phyloP scores from a whole-genome alignment of 1,284 basidiomycete species.

The Peniophora sp. region DNA sequence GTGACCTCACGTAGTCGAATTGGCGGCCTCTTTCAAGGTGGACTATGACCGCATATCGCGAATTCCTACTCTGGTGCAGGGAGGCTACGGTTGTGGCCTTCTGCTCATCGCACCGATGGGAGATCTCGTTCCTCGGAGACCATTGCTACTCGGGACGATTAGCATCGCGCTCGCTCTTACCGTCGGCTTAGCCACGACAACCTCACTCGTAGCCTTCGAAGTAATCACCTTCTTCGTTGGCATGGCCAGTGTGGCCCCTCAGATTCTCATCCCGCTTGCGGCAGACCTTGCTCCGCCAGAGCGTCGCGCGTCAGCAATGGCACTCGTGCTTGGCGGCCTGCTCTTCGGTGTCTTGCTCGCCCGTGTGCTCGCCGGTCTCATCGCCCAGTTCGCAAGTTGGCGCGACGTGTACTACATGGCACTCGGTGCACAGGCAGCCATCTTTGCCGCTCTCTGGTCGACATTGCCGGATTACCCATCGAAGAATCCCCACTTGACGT shows the following conservation, averaged over 20 bases:
- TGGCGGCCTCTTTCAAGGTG: slow-evolving; percentile 47
- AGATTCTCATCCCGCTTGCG: slow-evolving; percentile 42
- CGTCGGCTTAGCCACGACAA: slow-evolving; percentile 39
- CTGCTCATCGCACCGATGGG: slow-evolving; percentile 44
- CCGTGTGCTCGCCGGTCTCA: slow-evolving; percentile 38
- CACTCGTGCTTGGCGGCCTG: slow-evolving; percentile 41
- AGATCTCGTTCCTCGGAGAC: slow-evolving; percentile 43
- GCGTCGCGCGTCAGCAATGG: slow-evolving; percentile 39
- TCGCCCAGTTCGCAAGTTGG: slow-evolving; percentile 39
- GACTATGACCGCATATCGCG: slow-evolving; percentile 51
- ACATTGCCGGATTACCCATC: slow-evolving; percentile 45
- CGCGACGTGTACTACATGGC: slow-evolving; percentile 40
- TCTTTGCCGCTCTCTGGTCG: slow-evolving; percentile 30
- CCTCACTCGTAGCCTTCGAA: slow-evolving; percentile 33
- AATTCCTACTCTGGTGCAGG: slow-evolving; percentile 44
- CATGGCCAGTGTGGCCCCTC: slow-evolving; percentile 31
- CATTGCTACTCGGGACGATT: slow-evolving; percentile 36
- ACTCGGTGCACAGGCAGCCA: slow-evolving; percentile 29
- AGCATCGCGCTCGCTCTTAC: slow-evolving; percentile 28
- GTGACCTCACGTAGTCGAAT: slow-evolving; percentile 32
- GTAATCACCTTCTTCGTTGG: slow-evolving; percentile 40
- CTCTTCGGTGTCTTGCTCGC: slow-evolving; percentile 42
- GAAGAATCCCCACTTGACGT: slow-evolving; percentile 32
- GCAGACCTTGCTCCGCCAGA: slow-evolving; percentile 45
- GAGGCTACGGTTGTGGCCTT: slow-evolving; percentile 40